Evolutionary conservation across 768 basidiomycete species (phyloP), one percentile per base, ranked within the genome.

Genomic region (Panus rudis): DNA sequence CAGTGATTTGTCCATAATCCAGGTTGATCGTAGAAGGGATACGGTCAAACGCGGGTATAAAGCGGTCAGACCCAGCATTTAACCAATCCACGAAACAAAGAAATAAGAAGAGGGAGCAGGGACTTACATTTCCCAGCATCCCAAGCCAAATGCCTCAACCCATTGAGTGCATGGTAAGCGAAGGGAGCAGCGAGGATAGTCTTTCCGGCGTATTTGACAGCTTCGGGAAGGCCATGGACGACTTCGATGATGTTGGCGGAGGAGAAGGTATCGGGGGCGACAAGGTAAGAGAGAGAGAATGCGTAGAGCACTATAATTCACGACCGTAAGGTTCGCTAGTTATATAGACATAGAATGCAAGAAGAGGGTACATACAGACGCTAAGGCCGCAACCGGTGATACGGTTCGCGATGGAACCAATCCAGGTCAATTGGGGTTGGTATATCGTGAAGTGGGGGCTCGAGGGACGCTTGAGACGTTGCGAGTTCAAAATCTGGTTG

Each of bases 401-500:
- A 61, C 96, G 86, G 67, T 98, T 84, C 30, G 75, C 79, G 55
- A 94, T 91, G 14, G 92, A 96, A 4, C 66, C 73, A 42, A 88
- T 12, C 89, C 90, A 94, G 26, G 94, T 97, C 37, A 98, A 64
- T 66, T 98, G 90, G 2, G 85, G 87, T 58, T 93, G 84, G 69
- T 99, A 99, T 66, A 99, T 98, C 43, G 92, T 92, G 60, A 92
- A 86, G 63, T 97, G 93, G 7, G 96, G 96, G 56, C 85, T 88
- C 49, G 76, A 86, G 14, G 96, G 94, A n/a, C 96, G 84, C 38
- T 71, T 70, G 39, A 89, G 66, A 51, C 96, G 86, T 63, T 98
- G 93, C 52, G 75, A 64, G 73, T 98, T 94, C 54, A 97, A 71
- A 50, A 92, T 84, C 4, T 69, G 71, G 26, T 67, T 59, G 8